Percentiles rank a stretch among this genome's conserved stretches.
Evolutionary conservation across 179 eudicot species (phyloP).

Genomic region (Beta corolliflora): DNA sequence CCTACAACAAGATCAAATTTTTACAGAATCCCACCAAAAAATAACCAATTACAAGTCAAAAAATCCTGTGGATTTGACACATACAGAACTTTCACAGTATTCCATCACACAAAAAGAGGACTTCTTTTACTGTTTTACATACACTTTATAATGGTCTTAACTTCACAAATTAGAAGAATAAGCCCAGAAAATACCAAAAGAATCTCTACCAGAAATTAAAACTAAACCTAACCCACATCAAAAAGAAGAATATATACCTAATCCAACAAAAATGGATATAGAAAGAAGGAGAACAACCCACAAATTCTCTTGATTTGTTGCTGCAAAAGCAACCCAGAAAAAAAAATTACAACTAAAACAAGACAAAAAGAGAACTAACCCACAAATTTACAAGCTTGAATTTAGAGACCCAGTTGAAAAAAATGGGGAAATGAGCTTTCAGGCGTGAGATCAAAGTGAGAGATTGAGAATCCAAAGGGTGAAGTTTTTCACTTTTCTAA

Average conservation of each 20-base stretch:
- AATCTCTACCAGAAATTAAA: constrained; percentile 49
- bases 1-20: constrained; percentile 10
- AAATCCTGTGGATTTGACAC: constrained; percentile 1
- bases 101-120: constrained; percentile 10
- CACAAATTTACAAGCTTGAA: constrained; percentile 35
- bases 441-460: constrained; percentile 38
- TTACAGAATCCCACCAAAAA: constrained; percentile 18
- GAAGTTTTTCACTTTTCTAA: constrained; percentile 30
- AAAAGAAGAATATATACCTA: constrained; percentile 35
- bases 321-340: constrained; percentile 22
- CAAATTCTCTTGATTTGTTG: constrained; percentile 5
- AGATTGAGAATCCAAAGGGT: constrained; percentile 32
- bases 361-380: constrained; percentile 36
- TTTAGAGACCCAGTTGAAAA: constrained; percentile 29
- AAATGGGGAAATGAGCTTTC: constrained; percentile 21
- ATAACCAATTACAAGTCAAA: constrained; percentile 7
- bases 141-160: constrained; percentile 16
- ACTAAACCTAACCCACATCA: constrained; percentile 48
- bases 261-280: constrained; percentile 29
- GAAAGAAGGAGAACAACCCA: constrained; percentile 25
- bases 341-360: constrained; percentile 1
- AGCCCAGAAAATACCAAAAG: constrained; percentile 39
- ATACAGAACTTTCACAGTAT: background rate
- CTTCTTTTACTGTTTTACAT: constrained; percentile 16
- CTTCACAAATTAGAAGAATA: constrained; percentile 18